These are phyloP conservation scores for Globisporangium spiculum DNA, from an alignment of 352 stramenopile species.

Conservation along the genomic window DNA sequence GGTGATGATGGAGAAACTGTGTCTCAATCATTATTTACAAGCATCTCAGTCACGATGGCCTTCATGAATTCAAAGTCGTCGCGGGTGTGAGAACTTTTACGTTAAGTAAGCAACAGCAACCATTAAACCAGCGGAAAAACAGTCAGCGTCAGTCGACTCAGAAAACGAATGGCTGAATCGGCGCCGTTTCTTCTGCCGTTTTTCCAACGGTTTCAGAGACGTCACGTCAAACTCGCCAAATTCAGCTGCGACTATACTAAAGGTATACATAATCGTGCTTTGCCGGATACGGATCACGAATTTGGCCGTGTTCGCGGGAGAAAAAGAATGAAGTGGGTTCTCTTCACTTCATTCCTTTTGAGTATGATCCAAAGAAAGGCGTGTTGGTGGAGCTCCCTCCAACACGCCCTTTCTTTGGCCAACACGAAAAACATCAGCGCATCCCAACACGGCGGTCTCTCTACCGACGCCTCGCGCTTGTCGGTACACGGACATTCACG, in stretches of 20 bases:
- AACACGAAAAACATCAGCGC: slow-evolving; percentile 16
- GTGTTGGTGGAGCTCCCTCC: background rate
- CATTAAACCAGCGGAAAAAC: background rate
- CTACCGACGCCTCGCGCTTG: background rate
- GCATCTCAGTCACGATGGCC: background rate
- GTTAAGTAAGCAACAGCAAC: background rate
- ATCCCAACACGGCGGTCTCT: slow-evolving; percentile 10
- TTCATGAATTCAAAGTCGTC: background rate
- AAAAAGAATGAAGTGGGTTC: background rate
- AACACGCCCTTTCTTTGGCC: slow-evolving; percentile 11
- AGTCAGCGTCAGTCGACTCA: background rate
- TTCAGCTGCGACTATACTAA: background rate
- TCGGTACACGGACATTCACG: background rate
- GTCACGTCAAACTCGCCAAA: background rate
- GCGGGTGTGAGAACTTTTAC: background rate
- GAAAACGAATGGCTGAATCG: background rate
- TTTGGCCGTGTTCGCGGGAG: background rate
- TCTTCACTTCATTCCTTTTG: too few species aligned
- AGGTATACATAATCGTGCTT: background rate
- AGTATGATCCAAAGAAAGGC: too few species aligned
- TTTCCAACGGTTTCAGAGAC: background rate
- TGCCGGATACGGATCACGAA: background rate
- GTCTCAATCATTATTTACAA: slow-evolving; percentile 10
- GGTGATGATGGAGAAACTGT: background rate
- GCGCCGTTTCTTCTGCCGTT: background rate